These are phyloP conservation scores for Cladosporium austrohemisphaericum DNA, from an alignment of 2,329 filamentous ascomycete species.

Conservation along the genomic window DNA sequence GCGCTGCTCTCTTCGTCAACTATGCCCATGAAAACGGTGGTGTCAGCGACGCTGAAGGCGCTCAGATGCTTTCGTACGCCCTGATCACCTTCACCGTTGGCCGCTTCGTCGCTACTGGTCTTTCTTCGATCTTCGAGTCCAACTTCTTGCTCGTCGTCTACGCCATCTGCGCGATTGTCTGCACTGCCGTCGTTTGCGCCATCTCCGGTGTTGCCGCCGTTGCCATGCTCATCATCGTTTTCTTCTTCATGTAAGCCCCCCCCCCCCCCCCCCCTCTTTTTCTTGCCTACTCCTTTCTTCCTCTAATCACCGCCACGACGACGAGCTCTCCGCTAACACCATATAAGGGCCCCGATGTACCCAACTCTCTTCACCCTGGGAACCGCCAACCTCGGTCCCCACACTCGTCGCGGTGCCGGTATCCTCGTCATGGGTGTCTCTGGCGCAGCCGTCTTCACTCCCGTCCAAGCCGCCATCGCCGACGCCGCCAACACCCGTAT, in stretches of 20 bases:
- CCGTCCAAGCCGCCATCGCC: constrained; percentile 38
- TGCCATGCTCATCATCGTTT: constrained; percentile 35
- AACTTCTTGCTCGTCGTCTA: constrained; percentile 38
- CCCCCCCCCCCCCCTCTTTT: too few relatives aligned
- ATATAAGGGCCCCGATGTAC: constrained; percentile 31
- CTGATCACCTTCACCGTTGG: constrained; percentile 39
- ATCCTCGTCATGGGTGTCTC: constrained; percentile 40
- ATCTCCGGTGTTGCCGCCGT: constrained; percentile 32
- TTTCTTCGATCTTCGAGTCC: constrained; percentile 34
- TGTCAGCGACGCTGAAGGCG: constrained; percentile 30
- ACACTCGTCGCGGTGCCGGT: constrained; percentile 39
- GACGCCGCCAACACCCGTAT: constrained; percentile 39
- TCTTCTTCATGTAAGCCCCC: constrained; percentile 37
- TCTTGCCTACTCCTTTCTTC: too few relatives aligned
- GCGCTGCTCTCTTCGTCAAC: constrained; percentile 39
- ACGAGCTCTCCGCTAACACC: neutral
- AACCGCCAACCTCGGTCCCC: constrained; percentile 38
- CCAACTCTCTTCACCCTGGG: constrained; percentile 39
- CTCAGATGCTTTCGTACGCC: constrained; percentile 37
- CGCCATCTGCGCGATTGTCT: constrained; percentile 31
- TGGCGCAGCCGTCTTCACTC: constrained; percentile 36
- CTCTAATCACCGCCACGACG: too few relatives aligned
- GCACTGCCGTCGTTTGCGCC: constrained; percentile 34
- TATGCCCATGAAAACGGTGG: constrained; percentile 35
- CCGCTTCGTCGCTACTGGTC: constrained; percentile 37